A percentile compares a stretch with the other conserved stretches of the same genome.
Evolutionary conservation across 2,329 filamentous ascomycete species (phyloP).

Genomic region (Zymoseptoria tritici): DNA sequence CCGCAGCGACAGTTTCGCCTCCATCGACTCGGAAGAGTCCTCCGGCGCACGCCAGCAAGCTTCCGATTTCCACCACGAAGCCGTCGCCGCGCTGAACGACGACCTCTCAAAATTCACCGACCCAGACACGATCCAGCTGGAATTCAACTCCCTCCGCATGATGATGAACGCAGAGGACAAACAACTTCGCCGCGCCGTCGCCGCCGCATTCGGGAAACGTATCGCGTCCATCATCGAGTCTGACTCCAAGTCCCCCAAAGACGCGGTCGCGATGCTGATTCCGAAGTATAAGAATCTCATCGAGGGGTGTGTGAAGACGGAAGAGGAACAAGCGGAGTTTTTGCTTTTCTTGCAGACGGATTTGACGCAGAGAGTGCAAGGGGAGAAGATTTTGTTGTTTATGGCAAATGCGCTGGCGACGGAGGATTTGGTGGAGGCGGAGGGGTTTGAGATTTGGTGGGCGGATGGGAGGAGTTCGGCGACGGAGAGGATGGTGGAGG

Average conservation of each 20-base stretch:
- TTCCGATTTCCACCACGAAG: slow-evolving; percentile 75
- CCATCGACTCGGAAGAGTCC: slow-evolving; percentile 57
- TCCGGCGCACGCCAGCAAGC: slow-evolving; percentile 35
- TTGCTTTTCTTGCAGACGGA: slow-evolving; percentile 75
- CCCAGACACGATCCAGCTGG: slow-evolving; percentile 81
- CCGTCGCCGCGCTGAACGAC: slow-evolving; percentile 78
- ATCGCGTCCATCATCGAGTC: slow-evolving; percentile 61
- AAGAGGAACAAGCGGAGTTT: slow-evolving; percentile 75
- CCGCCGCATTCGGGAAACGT: slow-evolving; percentile 74
- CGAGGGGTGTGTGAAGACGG: slow-evolving; percentile 47
- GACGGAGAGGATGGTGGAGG: slow-evolving; percentile 59
- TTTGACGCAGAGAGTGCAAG: slow-evolving; percentile 57
- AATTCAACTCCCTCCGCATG: slow-evolving; percentile 89
- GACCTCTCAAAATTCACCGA: slow-evolving; percentile 65
- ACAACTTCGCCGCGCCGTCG: slow-evolving; percentile 80
- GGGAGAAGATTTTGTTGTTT: slow-evolving; percentile 63
- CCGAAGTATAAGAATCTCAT: slow-evolving; percentile 52
- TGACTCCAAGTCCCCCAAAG: slow-evolving; percentile 27
- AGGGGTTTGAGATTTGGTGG: slow-evolving; percentile 88
- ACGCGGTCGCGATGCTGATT: slow-evolving; percentile 37
- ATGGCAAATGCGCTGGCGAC: slow-evolving; percentile 79
- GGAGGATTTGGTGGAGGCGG: slow-evolving; percentile 78
- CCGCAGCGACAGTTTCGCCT: slow-evolving; percentile 30
- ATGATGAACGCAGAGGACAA: slow-evolving; percentile 83
- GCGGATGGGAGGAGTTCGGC: slow-evolving; percentile 61